phyloP scores from a whole-genome alignment of 1,284 basidiomycete genomes.

The Apiotrichum gamsii region DNA sequence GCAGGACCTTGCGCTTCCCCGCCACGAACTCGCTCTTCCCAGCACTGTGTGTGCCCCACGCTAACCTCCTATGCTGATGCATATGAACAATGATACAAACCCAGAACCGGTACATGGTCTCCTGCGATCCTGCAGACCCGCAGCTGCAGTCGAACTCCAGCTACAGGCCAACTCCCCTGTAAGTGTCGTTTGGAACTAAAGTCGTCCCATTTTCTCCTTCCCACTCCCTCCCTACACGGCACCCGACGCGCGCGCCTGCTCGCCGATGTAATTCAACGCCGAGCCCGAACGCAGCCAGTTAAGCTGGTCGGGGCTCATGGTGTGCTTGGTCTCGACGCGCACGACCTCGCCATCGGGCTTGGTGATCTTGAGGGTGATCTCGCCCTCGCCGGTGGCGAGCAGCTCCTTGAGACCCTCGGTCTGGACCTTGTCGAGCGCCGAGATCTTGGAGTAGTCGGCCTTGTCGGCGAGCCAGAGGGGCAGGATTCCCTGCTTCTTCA shows the following conservation, averaged over 20 bases:
- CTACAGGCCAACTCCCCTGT: too few relatives aligned
- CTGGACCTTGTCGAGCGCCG: conserved; percentile 64
- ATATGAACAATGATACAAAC: too few relatives aligned
- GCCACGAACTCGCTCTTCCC: too few relatives aligned
- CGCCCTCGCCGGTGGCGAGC: conserved; percentile 42
- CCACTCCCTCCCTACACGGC: conserved; percentile 8
- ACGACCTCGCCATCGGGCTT: conserved; percentile 59
- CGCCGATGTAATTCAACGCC: conserved; percentile 63
- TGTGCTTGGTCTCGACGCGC: conserved; percentile 70
- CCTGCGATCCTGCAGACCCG: too few relatives aligned
- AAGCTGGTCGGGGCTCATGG: conserved; percentile 80
- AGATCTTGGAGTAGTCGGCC: conserved; percentile 72
- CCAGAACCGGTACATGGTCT: too few relatives aligned
- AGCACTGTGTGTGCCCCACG: too few relatives aligned
- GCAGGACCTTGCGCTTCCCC: too few relatives aligned
- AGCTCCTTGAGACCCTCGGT: conserved; percentile 57
- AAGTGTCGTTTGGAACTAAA: too few relatives aligned
- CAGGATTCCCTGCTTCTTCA: conserved; percentile 94
- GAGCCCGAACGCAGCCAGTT: conserved; percentile 80
- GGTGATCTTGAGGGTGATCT: conserved; percentile 58
- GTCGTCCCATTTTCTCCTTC: too few relatives aligned
- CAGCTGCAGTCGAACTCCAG: too few relatives aligned
- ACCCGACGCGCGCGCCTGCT: conserved; percentile 30
- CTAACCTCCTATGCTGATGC: too few relatives aligned
- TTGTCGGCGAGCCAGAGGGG: conserved; percentile 88